Percentiles rank a stretch among this genome's conserved stretches.
Conservation (phyloP, 1,284 basidiomycete species). For the Naganishia sp. region DNA sequence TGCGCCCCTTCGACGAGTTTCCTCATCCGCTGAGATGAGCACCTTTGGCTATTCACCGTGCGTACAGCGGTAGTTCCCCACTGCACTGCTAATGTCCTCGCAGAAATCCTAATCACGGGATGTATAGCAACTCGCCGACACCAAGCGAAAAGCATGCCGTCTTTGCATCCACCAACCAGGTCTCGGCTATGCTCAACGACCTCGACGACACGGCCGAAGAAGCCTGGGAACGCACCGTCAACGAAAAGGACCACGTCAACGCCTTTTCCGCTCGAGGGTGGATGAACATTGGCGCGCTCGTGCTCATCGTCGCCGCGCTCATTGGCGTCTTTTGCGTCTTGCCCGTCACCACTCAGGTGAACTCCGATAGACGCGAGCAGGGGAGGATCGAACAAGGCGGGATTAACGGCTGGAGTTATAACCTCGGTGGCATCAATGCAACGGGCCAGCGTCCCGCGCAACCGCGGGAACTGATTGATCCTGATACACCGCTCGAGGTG, state of each 20-base stretch:
- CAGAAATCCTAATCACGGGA: not conserved
- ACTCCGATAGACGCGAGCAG: slow-evolving; percentile 56
- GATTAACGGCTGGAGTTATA: slow-evolving; percentile 58
- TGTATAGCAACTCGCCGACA: slow-evolving; percentile 19
- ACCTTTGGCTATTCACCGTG: slow-evolving; percentile 14
- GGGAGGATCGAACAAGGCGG: slow-evolving; percentile 40
- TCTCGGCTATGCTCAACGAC: slow-evolving; percentile 21
- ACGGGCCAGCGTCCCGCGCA: slow-evolving; percentile 64
- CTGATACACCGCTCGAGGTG: slow-evolving; percentile 63
- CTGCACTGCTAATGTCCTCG: not conserved
- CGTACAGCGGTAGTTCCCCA: not conserved
- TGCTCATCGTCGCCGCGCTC: slow-evolving; percentile 80
- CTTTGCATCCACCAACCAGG: slow-evolving; percentile 9
- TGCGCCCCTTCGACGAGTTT: slow-evolving; percentile 9
- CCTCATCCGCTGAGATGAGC: slow-evolving; percentile 23
- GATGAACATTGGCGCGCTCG: slow-evolving; percentile 61
- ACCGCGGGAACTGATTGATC: slow-evolving; percentile 64
- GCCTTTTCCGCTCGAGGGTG: slow-evolving; percentile 49
- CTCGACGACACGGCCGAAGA: slow-evolving; percentile 29
- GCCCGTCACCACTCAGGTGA: slow-evolving; percentile 52
- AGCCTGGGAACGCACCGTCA: slow-evolving; percentile 25
- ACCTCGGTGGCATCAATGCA: slow-evolving; percentile 73
- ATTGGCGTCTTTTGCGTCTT: slow-evolving; percentile 66
- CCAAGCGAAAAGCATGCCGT: slow-evolving; percentile 14
- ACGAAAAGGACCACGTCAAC: slow-evolving; percentile 52